Evolutionary conservation across 2,329 filamentous ascomycete genomes (phyloP).

Genomic region (Colletotrichum liaoningense): DNA sequence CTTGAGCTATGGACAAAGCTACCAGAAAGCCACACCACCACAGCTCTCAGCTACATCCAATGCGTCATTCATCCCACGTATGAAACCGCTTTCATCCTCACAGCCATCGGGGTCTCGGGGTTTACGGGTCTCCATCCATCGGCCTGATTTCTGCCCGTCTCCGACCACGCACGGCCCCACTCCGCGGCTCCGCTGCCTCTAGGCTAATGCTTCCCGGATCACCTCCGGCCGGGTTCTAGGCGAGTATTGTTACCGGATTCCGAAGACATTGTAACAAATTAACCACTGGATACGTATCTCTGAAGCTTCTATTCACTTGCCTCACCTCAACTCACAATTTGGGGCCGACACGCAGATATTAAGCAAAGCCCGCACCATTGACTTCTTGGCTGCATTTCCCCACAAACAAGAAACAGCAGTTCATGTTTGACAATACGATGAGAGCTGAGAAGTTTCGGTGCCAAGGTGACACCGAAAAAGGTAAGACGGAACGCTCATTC

Average conservation of each 20-base stretch:
- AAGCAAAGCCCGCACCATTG: background rate
- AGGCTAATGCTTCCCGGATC: background rate
- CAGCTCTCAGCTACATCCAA: background rate
- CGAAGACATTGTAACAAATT: background rate
- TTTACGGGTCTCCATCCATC: conserved; percentile 20
- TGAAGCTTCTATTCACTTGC: too few species aligned
- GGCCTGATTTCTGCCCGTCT: conserved; percentile 10
- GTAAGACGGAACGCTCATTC: background rate
- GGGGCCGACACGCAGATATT: background rate
- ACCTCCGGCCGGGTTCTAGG: background rate
- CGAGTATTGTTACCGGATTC: background rate
- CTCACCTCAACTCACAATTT: too few species aligned
- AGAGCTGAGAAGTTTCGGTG: background rate
- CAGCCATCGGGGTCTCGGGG: conserved; percentile 24
- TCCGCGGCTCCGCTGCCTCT: background rate
- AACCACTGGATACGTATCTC: too few species aligned
- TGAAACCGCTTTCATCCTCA: conserved; percentile 29
- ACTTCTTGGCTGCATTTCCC: background rate
- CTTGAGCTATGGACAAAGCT: background rate
- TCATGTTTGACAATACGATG: background rate
- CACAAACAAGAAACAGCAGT: background rate
- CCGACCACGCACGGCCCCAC: conserved; percentile 28
- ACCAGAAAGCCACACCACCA: background rate
- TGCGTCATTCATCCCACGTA: conserved; percentile 27
- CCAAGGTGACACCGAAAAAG: background rate